Percentiles rank a stretch among this genome's conserved stretches.
Conservation (phyloP, 371 early-diverging fungal genomes). For the Zychaea mexicana region DNA sequence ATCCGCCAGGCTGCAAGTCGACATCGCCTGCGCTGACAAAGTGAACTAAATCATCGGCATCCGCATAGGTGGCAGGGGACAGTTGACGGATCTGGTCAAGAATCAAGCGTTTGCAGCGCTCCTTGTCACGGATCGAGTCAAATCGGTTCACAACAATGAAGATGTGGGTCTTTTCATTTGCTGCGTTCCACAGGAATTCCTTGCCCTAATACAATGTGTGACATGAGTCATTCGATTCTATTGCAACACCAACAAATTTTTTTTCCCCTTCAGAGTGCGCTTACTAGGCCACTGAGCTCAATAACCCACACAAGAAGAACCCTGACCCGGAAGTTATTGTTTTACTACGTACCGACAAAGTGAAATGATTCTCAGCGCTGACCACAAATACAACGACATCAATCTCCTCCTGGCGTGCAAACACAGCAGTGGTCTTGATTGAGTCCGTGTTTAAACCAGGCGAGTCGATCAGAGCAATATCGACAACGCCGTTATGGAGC, state of each 20-base stretch:
- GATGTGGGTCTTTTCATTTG: constrained; percentile 97
- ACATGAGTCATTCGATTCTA: constrained; percentile 5
- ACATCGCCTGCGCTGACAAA: constrained; percentile 88
- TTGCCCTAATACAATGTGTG: constrained; percentile 63
- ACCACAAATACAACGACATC: constrained; percentile 98
- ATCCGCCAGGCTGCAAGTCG: constrained; percentile 45
- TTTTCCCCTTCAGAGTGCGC: background rate
- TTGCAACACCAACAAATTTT: too few relatives aligned
- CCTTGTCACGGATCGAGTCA: constrained; percentile 92
- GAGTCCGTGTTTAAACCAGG: constrained; percentile 98
- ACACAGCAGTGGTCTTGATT: constrained; percentile 92
- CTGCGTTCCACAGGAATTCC: constrained; percentile 93
- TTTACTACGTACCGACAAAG: constrained; percentile 76
- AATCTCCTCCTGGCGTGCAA: constrained; percentile 97
- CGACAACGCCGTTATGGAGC: constrained; percentile 91
- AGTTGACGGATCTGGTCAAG: constrained; percentile 93
- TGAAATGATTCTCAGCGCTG: constrained; percentile 98
- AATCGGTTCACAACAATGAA: constrained; percentile 98
- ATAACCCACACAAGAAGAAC: background rate
- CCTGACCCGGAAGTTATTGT: background rate
- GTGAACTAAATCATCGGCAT: constrained; percentile 93
- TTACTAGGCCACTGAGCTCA: background rate
- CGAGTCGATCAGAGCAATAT: constrained; percentile 95
- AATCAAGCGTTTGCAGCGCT: constrained; percentile 89
- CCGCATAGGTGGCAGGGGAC: constrained; percentile 90